A percentile compares a stretch with the other conserved stretches of the same genome.
Evolutionary conservation across 306 rosid species (phyloP).

Genomic region (Oemleria cerasiformis): DNA sequence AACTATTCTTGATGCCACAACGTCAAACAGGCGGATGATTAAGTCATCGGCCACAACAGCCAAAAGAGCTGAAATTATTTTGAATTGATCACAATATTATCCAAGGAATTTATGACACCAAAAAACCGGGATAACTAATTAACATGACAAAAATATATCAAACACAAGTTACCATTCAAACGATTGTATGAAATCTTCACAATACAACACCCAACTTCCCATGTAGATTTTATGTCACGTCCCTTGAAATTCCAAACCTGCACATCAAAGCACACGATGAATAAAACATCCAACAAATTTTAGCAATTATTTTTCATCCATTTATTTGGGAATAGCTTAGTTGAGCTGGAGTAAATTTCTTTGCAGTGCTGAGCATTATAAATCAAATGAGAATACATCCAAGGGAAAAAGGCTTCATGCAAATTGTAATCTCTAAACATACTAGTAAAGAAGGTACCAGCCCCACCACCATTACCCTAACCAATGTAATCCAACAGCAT

Average conservation of each 20-base stretch:
- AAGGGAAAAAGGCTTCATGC: neutral
- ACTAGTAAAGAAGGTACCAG: neutral
- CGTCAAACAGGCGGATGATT: constrained; percentile 70
- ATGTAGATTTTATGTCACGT: constrained; percentile 58
- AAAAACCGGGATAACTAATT: neutral
- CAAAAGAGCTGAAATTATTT: constrained; percentile 68
- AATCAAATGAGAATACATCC: neutral
- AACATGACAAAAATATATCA: neutral
- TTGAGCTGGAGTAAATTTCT: neutral
- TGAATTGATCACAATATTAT: neutral
- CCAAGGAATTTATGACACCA: neutral
- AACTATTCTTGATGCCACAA: constrained; percentile 75
- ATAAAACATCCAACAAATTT: constrained; percentile 15
- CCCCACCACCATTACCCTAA: neutral
- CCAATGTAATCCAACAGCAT: neutral
- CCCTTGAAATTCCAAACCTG: constrained; percentile 95
- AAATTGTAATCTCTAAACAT: neutral
- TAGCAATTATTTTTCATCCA: neutral
- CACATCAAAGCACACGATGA: constrained; percentile 18
- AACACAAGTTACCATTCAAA: constrained; percentile 56
- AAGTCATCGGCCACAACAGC: constrained; percentile 81
- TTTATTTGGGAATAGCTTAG: neutral
- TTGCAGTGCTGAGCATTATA: neutral
- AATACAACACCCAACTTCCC: constrained; percentile 69
- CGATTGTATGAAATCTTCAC: constrained; percentile 83